Percentiles rank a stretch among this genome's conserved stretches.
Evolutionary conservation across 1,284 basidiomycete species (phyloP).

Genomic region (Coniophora puteana): DNA sequence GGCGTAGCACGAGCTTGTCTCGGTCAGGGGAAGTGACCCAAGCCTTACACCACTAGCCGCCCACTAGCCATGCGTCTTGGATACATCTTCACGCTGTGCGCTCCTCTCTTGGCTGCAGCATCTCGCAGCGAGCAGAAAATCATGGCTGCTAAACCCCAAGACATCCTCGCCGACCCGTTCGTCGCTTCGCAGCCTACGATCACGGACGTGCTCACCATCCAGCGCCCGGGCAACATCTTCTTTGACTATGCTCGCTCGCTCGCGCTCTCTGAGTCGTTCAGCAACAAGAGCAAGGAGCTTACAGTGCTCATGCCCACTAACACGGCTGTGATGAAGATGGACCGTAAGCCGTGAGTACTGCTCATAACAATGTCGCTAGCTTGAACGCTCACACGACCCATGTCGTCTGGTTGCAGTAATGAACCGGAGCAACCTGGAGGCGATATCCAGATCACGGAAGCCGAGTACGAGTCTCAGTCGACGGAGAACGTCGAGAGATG

Average conservation of each 20-base stretch:
- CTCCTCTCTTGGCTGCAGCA: too few relatives aligned
- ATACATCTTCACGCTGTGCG: too few relatives aligned
- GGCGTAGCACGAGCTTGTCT: too few relatives aligned
- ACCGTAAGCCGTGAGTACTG: conserved; percentile 65
- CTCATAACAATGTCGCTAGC: not conserved
- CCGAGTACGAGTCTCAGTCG: conserved; percentile 56
- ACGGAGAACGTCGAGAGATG: conserved; percentile 66
- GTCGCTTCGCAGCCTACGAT: conserved; percentile 41
- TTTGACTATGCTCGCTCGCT: conserved; percentile 76
- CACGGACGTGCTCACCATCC: conserved; percentile 71
- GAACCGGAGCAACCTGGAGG: conserved; percentile 39
- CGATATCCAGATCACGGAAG: conserved; percentile 51
- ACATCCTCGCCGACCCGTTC: too few relatives aligned
- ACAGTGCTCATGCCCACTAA: conserved; percentile 75
- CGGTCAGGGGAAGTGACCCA: too few relatives aligned
- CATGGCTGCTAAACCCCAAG: too few relatives aligned
- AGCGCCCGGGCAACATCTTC: conserved; percentile 70
- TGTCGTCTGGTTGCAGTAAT: conserved; percentile 43
- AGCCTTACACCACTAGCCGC: too few relatives aligned
- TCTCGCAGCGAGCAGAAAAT: too few relatives aligned
- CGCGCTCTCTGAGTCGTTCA: conserved; percentile 50
- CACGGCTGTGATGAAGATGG: conserved; percentile 74
- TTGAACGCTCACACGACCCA: too few relatives aligned
- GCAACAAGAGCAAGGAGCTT: conserved; percentile 30
- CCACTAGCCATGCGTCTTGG: too few relatives aligned